These are phyloP conservation scores for Globisporangium lucens DNA, from an alignment of 352 stramenopile species.

Conservation along the genomic window DNA sequence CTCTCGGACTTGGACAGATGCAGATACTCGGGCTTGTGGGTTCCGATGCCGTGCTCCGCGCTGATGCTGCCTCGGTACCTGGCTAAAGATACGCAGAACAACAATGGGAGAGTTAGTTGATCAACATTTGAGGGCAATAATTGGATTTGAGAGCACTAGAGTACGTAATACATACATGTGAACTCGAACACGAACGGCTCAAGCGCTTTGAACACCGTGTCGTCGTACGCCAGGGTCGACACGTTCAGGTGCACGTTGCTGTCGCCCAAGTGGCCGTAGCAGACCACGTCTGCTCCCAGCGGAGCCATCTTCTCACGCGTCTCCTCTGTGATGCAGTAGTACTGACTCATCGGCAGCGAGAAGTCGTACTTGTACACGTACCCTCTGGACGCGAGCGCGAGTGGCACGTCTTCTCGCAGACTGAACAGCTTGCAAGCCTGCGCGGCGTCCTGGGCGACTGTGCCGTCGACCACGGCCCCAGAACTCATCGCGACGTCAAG, in stretches of 20 bases:
- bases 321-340: slow-evolving; percentile 90
- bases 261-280: slow-evolving; percentile 96
- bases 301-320: slow-evolving; percentile 50
- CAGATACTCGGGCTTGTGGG: slow-evolving; percentile 92
- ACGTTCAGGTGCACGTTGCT: slow-evolving; percentile 98
- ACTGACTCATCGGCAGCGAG: slow-evolving; percentile 89
- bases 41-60: slow-evolving; percentile 96
- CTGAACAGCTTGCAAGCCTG: slow-evolving; percentile 92
- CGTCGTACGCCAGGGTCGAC: slow-evolving; percentile 63
- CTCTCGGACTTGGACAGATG: slow-evolving; percentile 76
- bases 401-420: slow-evolving; percentile 93
- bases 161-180: slow-evolving; percentile 51
- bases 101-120: background rate
- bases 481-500: slow-evolving; percentile 71
- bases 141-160: background rate
- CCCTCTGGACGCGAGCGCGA: slow-evolving; percentile 78
- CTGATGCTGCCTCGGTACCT: slow-evolving; percentile 93
- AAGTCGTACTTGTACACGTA: slow-evolving; percentile 99
- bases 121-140: background rate
- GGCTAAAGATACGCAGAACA: slow-evolving; percentile 23
- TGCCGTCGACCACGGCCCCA: slow-evolving; percentile 86
- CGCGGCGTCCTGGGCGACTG: slow-evolving; percentile 89
- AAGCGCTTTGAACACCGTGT: slow-evolving; percentile 53
- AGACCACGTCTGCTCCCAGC: slow-evolving; percentile 59
- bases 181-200: slow-evolving; percentile 83